Evolutionary conservation across 2,329 filamentous ascomycete species (phyloP).

Genomic region (Sclerotinia borealis): DNA sequence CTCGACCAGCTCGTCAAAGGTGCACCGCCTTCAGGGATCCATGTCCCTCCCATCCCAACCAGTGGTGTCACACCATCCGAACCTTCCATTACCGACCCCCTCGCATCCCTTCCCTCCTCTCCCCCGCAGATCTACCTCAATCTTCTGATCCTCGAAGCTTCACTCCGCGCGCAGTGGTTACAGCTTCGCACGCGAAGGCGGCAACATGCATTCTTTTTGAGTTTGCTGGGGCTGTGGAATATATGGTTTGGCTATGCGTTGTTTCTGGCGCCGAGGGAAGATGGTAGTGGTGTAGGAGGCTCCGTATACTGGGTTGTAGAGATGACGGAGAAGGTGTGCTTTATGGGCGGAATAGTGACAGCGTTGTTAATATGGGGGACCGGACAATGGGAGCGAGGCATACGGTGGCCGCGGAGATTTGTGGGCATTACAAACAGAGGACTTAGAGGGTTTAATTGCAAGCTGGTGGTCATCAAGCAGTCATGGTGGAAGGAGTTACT

Average conservation of each 20-base stretch:
- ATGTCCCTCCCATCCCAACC: conserved; percentile 31
- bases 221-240: conserved; percentile 74
- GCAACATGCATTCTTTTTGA: conserved; percentile 88
- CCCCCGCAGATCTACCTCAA: conserved; percentile 77
- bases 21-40: conserved; percentile 58
- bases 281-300: conserved; percentile 84
- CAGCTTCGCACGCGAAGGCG: conserved; percentile 80
- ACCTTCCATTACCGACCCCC: conserved; percentile 29
- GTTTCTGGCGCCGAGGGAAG: conserved; percentile 92
- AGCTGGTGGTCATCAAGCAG: conserved; percentile 82
- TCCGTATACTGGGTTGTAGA: conserved; percentile 96
- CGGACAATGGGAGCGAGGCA: conserved; percentile 91
- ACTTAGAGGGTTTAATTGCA: conserved; percentile 87
- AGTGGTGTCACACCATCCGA: conserved; percentile 35
- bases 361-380: conserved; percentile 86
- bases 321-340: conserved; percentile 80
- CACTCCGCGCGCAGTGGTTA: conserved; percentile 86
- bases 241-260: conserved; percentile 81
- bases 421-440: conserved; percentile 84
- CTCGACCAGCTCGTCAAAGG: conserved; percentile 87
- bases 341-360: conserved; percentile 86
- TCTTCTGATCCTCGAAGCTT: conserved; percentile 92
- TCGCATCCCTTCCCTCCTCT: conserved; percentile 33
- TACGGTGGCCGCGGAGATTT: conserved; percentile 91
- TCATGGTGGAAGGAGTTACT: conserved; percentile 75